Percentiles rank a stretch among this genome's conserved stretches.
phyloP scores from a whole-genome alignment of 2,329 filamentous ascomycete genomes.

The Fusarium sambucinum region DNA sequence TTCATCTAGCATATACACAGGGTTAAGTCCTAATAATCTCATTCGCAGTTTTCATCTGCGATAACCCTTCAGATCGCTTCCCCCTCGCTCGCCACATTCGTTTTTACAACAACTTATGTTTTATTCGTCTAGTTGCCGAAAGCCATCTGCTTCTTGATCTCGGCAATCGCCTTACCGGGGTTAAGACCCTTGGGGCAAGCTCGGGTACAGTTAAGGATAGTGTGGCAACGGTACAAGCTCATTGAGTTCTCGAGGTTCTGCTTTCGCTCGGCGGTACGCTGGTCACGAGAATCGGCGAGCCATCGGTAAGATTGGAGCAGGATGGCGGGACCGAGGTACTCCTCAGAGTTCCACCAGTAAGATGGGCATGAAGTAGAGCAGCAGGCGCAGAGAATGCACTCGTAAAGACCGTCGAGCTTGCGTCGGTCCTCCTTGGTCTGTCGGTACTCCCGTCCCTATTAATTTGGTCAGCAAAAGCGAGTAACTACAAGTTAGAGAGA shows the following conservation, averaged over 20 bases:
- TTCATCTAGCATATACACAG: constrained; percentile 48
- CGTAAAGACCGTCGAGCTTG: constrained; percentile 98
- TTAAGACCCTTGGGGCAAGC: constrained; percentile 99
- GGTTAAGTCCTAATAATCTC: constrained; percentile 47
- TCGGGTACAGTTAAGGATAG: constrained; percentile 97
- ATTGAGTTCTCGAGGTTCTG: constrained; percentile 96
- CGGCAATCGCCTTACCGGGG: constrained; percentile 92
- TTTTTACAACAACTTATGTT: constrained; percentile 25
- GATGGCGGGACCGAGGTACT: constrained; percentile 97
- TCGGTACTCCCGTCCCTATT: constrained; percentile 88
- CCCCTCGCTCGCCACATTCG: constrained; percentile 33
- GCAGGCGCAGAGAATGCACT: constrained; percentile 99
- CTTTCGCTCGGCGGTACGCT: constrained; percentile 89
- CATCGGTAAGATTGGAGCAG: constrained; percentile 98
- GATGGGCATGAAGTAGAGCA: constrained; percentile 99
- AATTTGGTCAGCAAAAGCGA: constrained; percentile 18
- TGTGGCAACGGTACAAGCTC: constrained; percentile 99
- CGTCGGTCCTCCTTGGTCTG: constrained; percentile 92
- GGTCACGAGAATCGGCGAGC: constrained; percentile 94
- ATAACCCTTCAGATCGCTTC: constrained; percentile 40
- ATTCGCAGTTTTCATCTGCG: constrained; percentile 39
- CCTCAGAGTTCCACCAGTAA: constrained; percentile 99
- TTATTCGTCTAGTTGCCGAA: constrained; percentile 52
- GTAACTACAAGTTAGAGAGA: constrained; percentile 2
- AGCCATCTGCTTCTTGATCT: constrained; percentile 98